Percentiles rank a stretch among this genome's conserved stretches.
phyloP scores from a whole-genome alignment of 345 rosid genomes.

The Anastatica hierochuntica region DNA sequence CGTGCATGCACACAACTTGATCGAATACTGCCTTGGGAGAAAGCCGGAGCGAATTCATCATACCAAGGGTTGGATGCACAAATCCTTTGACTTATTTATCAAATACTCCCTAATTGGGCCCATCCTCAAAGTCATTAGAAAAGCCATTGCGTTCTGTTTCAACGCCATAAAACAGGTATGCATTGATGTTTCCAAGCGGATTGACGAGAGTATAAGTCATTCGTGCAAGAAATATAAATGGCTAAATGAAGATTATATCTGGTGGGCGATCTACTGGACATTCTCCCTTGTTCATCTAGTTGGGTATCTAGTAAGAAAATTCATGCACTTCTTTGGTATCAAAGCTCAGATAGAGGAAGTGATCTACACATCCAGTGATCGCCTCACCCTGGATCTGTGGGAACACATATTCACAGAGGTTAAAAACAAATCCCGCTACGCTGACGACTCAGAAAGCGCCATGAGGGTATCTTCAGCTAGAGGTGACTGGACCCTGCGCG shows the following conservation, averaged over 20 bases:
- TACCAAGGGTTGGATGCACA: conserved; percentile 7
- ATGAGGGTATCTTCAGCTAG: conserved; percentile 39
- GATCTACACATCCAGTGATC: conserved; percentile 27
- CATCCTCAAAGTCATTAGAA: background rate
- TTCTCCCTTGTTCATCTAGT: background rate
- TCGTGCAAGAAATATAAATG: background rate
- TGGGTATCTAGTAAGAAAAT: background rate
- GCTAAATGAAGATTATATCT: background rate
- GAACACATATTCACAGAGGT: conserved; percentile 36
- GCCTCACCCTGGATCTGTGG: conserved; percentile 43
- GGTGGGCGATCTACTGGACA: background rate
- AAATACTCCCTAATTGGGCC: background rate
- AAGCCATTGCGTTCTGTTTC: background rate
- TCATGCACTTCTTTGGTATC: conserved; percentile 24
- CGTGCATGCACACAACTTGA: conserved; percentile 37
- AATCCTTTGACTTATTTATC: background rate
- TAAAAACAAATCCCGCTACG: conserved; percentile 24
- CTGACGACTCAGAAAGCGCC: conserved; percentile 36
- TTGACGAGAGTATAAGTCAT: background rate
- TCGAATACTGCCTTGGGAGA: conserved; percentile 35
- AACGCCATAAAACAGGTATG: background rate
- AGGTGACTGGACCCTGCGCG: conserved; percentile 46
- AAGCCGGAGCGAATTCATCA: conserved; percentile 22
- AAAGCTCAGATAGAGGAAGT: conserved; percentile 29
- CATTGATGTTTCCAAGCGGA: background rate